Conservation (phyloP, 768 basidiomycete species). For the Butyriboletus loyo region DNA sequence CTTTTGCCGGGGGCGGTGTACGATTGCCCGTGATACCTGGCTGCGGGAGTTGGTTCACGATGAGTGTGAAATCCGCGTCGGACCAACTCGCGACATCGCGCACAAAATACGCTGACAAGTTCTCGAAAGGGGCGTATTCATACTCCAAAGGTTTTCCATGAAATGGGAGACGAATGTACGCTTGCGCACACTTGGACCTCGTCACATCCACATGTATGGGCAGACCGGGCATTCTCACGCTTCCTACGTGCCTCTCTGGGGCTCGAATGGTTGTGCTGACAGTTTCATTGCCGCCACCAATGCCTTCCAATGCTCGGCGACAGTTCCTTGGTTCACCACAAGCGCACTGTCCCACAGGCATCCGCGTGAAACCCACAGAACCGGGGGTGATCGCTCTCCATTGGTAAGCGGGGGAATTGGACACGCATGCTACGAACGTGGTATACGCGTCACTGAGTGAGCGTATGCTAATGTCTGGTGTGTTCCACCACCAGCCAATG, state of each 20-base stretch:
- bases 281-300: not conserved
- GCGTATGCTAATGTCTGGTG: too few relatives aligned
- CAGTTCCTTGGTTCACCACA: too few relatives aligned
- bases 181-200: not conserved
- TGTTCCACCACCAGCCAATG: too few relatives aligned
- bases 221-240: too few relatives aligned
- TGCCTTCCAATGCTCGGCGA: too few relatives aligned
- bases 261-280: not conserved
- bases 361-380: too few relatives aligned
- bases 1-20: not conserved
- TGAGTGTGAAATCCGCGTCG: not conserved
- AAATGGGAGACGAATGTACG: not conserved
- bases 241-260: not conserved
- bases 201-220: not conserved
- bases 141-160: not conserved
- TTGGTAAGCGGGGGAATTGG: too few relatives aligned
- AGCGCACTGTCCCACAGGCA: too few relatives aligned
- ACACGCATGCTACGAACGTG: too few relatives aligned
- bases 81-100: not conserved
- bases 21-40: not conserved
- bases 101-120: not conserved
- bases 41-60: not conserved
- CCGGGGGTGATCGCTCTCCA: too few relatives aligned
- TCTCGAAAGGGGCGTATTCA: not conserved
- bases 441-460: too few relatives aligned